A percentile compares a stretch with the other conserved stretches of the same genome.
These are phyloP conservation scores for Diutina scorzettiae DNA, from an alignment of 1,139 yeast species.

Conservation along the genomic window DNA sequence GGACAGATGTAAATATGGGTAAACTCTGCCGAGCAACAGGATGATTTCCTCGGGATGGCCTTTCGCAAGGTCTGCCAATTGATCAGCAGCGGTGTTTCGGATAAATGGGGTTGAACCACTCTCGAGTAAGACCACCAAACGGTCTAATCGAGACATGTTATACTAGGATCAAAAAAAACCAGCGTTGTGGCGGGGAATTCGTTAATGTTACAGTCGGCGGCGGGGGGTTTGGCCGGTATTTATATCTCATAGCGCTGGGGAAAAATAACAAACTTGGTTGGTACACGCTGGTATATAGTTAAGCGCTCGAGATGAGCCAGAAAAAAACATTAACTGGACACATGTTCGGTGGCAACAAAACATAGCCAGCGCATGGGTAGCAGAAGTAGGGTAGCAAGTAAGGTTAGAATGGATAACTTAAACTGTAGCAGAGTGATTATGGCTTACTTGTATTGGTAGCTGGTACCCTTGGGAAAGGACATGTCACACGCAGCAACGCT, in stretches of 20 bases:
- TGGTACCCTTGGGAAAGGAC: too few relatives aligned
- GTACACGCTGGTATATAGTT: neutral
- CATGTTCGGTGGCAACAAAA: too few relatives aligned
- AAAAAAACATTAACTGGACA: too few relatives aligned
- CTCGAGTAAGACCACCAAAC: constrained; percentile 72
- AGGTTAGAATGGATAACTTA: too few relatives aligned
- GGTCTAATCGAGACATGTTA: constrained; percentile 45
- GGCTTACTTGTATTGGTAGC: too few relatives aligned
- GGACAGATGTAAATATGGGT: constrained; percentile 70
- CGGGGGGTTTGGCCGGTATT: neutral
- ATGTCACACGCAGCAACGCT: too few relatives aligned
- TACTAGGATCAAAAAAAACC: too few relatives aligned
- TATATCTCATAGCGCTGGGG: constrained; percentile 1
- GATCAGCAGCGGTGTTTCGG: constrained; percentile 95
- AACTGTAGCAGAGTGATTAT: too few relatives aligned
- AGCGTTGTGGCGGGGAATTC: too few relatives aligned
- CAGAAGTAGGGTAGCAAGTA: too few relatives aligned
- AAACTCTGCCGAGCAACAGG: constrained; percentile 74
- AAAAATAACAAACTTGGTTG: neutral
- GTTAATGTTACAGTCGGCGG: too few relatives aligned
- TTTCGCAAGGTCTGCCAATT: constrained; percentile 84
- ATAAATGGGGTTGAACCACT: constrained; percentile 93
- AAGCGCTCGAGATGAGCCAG: neutral
- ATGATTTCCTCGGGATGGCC: constrained; percentile 91
- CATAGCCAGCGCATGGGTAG: too few relatives aligned